A percentile compares a stretch with the other conserved stretches of the same genome.
Conservation (phyloP, 2,329 filamentous ascomycete species). For the Fusarium sp. region DNA sequence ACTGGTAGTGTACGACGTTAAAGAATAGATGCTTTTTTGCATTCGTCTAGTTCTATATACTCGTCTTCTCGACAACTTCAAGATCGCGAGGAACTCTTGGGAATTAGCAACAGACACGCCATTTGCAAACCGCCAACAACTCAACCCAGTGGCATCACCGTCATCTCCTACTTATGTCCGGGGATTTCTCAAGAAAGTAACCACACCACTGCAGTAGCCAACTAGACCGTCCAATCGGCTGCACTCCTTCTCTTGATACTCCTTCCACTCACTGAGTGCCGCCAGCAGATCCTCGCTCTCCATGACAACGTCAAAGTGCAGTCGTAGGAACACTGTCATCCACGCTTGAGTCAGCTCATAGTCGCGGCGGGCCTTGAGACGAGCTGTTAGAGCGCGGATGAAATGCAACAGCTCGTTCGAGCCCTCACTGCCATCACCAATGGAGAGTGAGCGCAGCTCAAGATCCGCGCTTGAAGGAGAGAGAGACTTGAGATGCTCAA, state of each 20-base stretch:
- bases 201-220: slow-evolving; percentile 88
- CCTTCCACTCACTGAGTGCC: slow-evolving; percentile 77
- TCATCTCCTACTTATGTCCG: slow-evolving; percentile 55
- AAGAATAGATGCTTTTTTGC: slow-evolving; percentile 29
- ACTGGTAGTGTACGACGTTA: slow-evolving; percentile 21
- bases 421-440: slow-evolving; percentile 58
- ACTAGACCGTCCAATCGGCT: slow-evolving; percentile 80
- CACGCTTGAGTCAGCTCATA: slow-evolving; percentile 96
- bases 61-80: neutral
- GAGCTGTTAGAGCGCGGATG: slow-evolving; percentile 80
- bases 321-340: slow-evolving; percentile 92
- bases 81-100: neutral
- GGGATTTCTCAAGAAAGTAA: slow-evolving; percentile 80
- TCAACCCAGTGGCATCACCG: neutral
- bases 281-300: slow-evolving; percentile 65
- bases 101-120: slow-evolving; percentile 12
- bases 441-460: slow-evolving; percentile 83
- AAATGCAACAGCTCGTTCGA: slow-evolving; percentile 83
- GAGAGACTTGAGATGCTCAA: slow-evolving; percentile 83
- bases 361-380: slow-evolving; percentile 77
- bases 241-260: slow-evolving; percentile 77
- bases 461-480: slow-evolving; percentile 89
- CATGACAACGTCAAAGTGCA: slow-evolving; percentile 75
- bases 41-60: neutral
- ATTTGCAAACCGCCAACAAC: slow-evolving; percentile 23